A percentile compares a stretch with the other conserved stretches of the same genome.
phyloP scores from a whole-genome alignment of 83 land plant species.

The Isoetes engelmannii region DNA sequence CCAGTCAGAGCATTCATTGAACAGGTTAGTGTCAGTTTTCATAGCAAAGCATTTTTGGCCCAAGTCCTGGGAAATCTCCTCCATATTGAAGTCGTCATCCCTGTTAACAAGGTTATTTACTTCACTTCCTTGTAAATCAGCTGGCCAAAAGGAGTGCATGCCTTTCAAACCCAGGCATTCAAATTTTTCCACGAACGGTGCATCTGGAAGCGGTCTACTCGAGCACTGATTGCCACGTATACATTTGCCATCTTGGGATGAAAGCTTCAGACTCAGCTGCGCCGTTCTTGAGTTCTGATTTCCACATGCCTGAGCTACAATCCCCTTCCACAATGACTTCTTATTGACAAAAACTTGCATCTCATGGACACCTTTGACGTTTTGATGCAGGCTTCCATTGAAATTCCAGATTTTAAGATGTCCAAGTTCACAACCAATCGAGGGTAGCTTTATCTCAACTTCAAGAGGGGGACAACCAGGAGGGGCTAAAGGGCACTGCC shows the following conservation, averaged over 20 bases:
- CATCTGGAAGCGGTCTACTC: not conserved
- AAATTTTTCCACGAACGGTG: not conserved
- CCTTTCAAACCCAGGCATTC: not conserved
- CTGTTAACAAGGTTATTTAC: not conserved
- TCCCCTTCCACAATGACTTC: not conserved
- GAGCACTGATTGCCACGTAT: not conserved
- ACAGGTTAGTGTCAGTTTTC: too few relatives aligned
- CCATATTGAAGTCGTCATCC: too few relatives aligned
- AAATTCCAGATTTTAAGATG: conserved; percentile 6
- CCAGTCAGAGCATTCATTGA: too few relatives aligned
- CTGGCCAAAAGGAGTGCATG: not conserved
- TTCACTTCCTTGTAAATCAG: not conserved
- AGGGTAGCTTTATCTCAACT: not conserved
- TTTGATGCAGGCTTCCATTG: not conserved
- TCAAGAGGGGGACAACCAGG: not conserved
- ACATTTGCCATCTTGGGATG: not conserved
- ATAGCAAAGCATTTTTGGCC: too few relatives aligned
- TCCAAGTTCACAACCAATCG: not conserved
- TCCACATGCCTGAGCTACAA: not conserved
- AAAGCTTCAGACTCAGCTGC: too few relatives aligned
- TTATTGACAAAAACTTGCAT: not conserved
- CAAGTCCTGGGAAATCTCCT: too few relatives aligned
- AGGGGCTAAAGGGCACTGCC: not conserved
- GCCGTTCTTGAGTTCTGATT: too few relatives aligned
- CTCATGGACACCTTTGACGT: conserved; percentile 1